Conservation (phyloP, 352 stramenopile genomes). For the Phytophthora pisi region DNA sequence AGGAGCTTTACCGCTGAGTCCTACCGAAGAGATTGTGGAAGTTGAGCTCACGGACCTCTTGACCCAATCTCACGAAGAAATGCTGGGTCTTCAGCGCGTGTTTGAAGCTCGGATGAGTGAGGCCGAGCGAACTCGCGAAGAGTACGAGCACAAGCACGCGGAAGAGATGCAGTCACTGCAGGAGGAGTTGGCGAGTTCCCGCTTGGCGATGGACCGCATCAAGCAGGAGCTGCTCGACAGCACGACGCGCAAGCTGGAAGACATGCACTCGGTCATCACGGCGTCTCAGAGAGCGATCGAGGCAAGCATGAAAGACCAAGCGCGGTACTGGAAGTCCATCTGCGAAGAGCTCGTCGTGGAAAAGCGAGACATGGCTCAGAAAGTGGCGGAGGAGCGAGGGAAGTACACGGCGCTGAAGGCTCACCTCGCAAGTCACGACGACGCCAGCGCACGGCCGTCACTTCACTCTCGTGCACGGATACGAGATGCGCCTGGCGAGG, state of each 20-base stretch:
- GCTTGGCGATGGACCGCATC: constrained; percentile 26
- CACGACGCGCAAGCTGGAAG: constrained; percentile 34
- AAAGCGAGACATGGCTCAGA: constrained; percentile 48
- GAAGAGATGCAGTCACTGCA: constrained; percentile 27
- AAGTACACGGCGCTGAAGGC: constrained; percentile 50
- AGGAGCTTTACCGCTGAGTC: neutral
- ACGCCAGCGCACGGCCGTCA: neutral
- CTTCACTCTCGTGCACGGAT: neutral
- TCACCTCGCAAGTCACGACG: constrained; percentile 38
- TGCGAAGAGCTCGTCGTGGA: constrained; percentile 51
- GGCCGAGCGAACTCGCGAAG: constrained; percentile 21
- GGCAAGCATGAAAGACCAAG: constrained; percentile 41
- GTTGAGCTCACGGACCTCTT: constrained; percentile 48
- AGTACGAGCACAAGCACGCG: constrained; percentile 16
- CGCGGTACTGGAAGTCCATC: constrained; percentile 49
- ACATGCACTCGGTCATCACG: constrained; percentile 30
- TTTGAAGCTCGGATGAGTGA: constrained; percentile 29
- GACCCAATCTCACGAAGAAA: constrained; percentile 41
- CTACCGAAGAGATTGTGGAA: constrained; percentile 41
- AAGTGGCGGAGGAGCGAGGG: constrained; percentile 53
- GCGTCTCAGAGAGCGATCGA: constrained; percentile 38
- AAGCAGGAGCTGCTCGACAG: constrained; percentile 38
- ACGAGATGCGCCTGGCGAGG: constrained; percentile 1
- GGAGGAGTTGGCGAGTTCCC: constrained; percentile 29
- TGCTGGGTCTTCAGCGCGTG: constrained; percentile 23